A percentile compares a stretch with the other conserved stretches of the same genome.
phyloP scores from a whole-genome alignment of 2,329 filamentous ascomycete species.

The Cytospora piceicola region DNA sequence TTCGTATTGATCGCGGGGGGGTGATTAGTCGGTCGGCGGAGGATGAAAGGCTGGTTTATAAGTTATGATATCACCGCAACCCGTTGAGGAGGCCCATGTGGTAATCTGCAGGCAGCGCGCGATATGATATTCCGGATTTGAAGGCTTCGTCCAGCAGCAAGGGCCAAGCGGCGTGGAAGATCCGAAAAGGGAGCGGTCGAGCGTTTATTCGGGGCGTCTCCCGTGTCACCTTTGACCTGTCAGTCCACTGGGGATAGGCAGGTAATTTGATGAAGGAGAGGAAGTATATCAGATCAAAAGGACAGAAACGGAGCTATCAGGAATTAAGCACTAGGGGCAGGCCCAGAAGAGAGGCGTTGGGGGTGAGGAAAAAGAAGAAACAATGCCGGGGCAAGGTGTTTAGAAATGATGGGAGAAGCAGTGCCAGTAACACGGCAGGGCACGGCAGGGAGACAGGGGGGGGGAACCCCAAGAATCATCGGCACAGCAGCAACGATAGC shows the following conservation, averaged over 20 bases:
- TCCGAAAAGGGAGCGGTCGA: constrained; percentile 5
- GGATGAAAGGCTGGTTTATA: constrained; percentile 4
- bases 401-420: constrained; percentile 1
- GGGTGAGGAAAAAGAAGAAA: constrained; percentile 7
- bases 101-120: not conserved
- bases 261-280: constrained; percentile 18
- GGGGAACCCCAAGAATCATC: constrained; percentile 15
- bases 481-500: constrained; percentile 1
- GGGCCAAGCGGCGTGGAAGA: constrained; percentile 13
- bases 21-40: not conserved
- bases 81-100: constrained; percentile 22
- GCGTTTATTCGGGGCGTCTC: constrained; percentile 22
- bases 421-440: not conserved
- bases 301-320: not conserved
- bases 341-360: constrained; percentile 10
- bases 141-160: constrained; percentile 7
- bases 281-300: not conserved
- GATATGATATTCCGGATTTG: constrained; percentile 4
- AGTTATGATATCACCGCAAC: constrained; percentile 18
- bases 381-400: constrained; percentile 10
- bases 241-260: constrained; percentile 26
- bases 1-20: constrained; percentile 14
- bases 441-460: not conserved
- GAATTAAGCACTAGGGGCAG: not conserved
- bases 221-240: constrained; percentile 27